Conservation (phyloP, 257 asterid genomes). For the Solanum appendiculatum region DNA sequence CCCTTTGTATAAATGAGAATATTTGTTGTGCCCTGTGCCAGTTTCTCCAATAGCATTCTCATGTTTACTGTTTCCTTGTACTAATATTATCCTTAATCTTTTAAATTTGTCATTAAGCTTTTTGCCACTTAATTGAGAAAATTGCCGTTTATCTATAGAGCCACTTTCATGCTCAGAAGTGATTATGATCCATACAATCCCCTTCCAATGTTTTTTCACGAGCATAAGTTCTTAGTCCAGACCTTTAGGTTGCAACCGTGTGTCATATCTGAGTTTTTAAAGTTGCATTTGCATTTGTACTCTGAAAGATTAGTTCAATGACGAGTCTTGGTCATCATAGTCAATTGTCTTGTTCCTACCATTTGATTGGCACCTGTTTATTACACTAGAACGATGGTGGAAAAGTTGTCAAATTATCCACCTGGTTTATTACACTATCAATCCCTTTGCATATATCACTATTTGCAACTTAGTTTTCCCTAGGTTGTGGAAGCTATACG, state of each 20-base stretch:
- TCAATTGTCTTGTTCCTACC: background rate
- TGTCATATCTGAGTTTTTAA: background rate
- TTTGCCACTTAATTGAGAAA: background rate
- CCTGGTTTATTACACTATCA: background rate
- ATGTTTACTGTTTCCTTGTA: background rate
- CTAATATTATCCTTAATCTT: background rate
- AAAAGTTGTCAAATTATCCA: background rate
- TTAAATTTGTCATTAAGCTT: background rate
- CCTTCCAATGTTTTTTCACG: background rate
- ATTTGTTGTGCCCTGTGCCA: slow-evolving; percentile 7
- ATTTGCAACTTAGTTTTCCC: background rate
- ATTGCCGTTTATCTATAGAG: background rate
- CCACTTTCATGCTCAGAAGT: background rate
- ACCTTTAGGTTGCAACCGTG: background rate
- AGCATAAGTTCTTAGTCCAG: background rate
- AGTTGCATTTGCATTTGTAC: background rate
- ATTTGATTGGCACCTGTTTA: too few relatives aligned
- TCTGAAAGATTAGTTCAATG: background rate
- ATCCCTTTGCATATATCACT: background rate
- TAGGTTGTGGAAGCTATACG: background rate
- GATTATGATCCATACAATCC: background rate
- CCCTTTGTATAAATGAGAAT: slow-evolving; percentile 1
- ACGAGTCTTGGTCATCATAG: background rate
- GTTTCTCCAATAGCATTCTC: background rate
- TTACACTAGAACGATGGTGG: background rate